These are phyloP conservation scores for Porogramme epimiltina DNA, from an alignment of 1,284 basidiomycete species.

Conservation along the genomic window DNA sequence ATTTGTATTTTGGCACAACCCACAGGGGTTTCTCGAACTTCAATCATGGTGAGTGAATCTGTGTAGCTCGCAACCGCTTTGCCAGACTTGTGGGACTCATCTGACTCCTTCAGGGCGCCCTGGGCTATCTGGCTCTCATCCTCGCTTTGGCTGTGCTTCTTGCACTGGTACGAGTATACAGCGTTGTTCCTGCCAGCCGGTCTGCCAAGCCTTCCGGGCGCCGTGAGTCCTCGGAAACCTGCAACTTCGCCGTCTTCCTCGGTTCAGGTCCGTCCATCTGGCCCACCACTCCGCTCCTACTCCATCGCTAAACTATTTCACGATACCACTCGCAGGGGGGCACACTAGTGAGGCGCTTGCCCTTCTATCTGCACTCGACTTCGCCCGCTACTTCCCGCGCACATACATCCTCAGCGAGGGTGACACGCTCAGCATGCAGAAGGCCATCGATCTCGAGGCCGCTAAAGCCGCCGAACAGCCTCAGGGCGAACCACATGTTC, in stretches of 20 bases:
- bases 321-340: conserved; percentile 66
- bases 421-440: conserved; percentile 77
- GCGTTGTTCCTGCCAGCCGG: conserved; percentile 13
- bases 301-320: conserved; percentile 5
- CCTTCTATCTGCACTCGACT: conserved; percentile 79
- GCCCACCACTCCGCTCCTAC: background rate
- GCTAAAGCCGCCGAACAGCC: conserved; percentile 30
- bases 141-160: conserved; percentile 8
- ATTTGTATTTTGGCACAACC: too few relatives aligned
- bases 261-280: conserved; percentile 53
- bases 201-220: conserved; percentile 10
- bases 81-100: background rate
- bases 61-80: background rate
- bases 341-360: conserved; percentile 90
- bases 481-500: conserved; percentile 20
- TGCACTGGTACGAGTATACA: conserved; percentile 28
- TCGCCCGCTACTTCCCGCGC: conserved; percentile 73
- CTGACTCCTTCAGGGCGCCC: conserved; percentile 3
- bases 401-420: conserved; percentile 86
- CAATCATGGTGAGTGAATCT: background rate
- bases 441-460: conserved; percentile 70
- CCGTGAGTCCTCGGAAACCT: conserved; percentile 29
- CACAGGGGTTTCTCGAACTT: background rate
- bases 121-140: conserved; percentile 5
- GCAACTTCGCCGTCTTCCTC: conserved; percentile 61